Percentiles rank a stretch among this genome's conserved stretches.
These are phyloP conservation scores for Alternaria gaisen DNA, from an alignment of 2,329 filamentous ascomycete species.

Conservation along the genomic window DNA sequence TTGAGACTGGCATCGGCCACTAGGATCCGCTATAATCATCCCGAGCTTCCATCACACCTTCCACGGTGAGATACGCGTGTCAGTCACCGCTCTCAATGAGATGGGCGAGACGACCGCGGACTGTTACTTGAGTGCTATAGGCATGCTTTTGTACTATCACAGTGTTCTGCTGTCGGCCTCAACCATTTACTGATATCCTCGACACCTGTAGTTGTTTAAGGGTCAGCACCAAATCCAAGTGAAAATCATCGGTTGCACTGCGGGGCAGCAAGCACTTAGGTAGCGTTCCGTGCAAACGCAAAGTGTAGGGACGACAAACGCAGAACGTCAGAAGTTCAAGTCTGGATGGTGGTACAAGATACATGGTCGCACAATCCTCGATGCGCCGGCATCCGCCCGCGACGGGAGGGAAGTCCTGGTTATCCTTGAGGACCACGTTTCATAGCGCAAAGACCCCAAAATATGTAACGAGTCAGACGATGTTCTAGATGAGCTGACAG, in stretches of 20 bases:
- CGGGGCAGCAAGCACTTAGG: not conserved
- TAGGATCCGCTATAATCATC: constrained; percentile 23
- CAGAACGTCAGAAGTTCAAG: constrained; percentile 22
- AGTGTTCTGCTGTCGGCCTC: constrained; percentile 1
- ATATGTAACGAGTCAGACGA: constrained; percentile 32
- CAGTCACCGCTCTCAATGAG: constrained; percentile 22
- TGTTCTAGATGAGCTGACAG: constrained; percentile 32
- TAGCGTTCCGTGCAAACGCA: constrained; percentile 7
- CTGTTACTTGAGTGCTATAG: not conserved
- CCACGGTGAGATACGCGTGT: constrained; percentile 22
- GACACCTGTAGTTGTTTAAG: not conserved
- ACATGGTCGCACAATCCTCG: constrained; percentile 25
- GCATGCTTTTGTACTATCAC: constrained; percentile 3
- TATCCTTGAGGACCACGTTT: constrained; percentile 23
- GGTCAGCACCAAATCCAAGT: not conserved
- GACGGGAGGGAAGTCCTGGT: constrained; percentile 23
- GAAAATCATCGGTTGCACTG: constrained; percentile 1
- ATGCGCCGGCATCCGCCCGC: constrained; percentile 23
- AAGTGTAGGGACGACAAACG: not conserved
- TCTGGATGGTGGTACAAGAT: constrained; percentile 17
- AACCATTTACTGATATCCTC: not conserved
- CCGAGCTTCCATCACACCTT: constrained; percentile 33
- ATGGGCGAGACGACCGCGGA: constrained; percentile 6
- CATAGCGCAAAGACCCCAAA: constrained; percentile 23
- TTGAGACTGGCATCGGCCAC: constrained; percentile 20